These are phyloP conservation scores for Dittrichia graveolens DNA, from an alignment of 129 eudicot species.

Conservation along the genomic window DNA sequence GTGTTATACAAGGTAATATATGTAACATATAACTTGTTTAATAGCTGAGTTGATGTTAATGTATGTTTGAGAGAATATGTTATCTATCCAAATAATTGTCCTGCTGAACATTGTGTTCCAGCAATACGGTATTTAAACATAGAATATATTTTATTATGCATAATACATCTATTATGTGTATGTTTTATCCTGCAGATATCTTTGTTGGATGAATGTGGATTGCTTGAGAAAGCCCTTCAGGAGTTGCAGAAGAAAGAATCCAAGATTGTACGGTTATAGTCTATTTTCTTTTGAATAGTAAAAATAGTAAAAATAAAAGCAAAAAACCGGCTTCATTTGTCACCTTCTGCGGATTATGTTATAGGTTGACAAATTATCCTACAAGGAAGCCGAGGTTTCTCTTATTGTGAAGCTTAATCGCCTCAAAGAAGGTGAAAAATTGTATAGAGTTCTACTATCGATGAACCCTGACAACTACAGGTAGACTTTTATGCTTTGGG, in stretches of 20 bases:
- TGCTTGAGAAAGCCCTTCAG: slow-evolving; percentile 68
- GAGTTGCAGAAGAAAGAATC: slow-evolving; percentile 74
- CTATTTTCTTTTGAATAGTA: neutral
- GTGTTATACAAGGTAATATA: slow-evolving; percentile 74
- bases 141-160: slow-evolving; percentile 7
- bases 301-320: neutral
- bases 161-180: slow-evolving; percentile 6
- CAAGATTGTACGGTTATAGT: slow-evolving; percentile 66
- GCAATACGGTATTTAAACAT: slow-evolving; percentile 4
- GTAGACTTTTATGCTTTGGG: slow-evolving; percentile 26
- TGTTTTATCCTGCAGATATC: slow-evolving; percentile 58
- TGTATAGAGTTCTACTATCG: slow-evolving; percentile 59
- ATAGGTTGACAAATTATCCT: slow-evolving; percentile 66
- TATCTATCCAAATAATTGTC: slow-evolving; percentile 2
- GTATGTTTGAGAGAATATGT: neutral
- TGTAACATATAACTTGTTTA: slow-evolving; percentile 6
- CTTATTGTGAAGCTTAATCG: slow-evolving; percentile 72
- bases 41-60: neutral
- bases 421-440: slow-evolving; percentile 59
- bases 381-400: slow-evolving; percentile 74
- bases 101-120: slow-evolving; percentile 6
- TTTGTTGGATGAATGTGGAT: slow-evolving; percentile 82
- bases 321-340: slow-evolving; percentile 13
- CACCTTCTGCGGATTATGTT: neutral
- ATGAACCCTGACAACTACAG: slow-evolving; percentile 88